Conservation (phyloP, 495 filamentous ascomycete genomes). For the Elasticomyces elasticus region DNA sequence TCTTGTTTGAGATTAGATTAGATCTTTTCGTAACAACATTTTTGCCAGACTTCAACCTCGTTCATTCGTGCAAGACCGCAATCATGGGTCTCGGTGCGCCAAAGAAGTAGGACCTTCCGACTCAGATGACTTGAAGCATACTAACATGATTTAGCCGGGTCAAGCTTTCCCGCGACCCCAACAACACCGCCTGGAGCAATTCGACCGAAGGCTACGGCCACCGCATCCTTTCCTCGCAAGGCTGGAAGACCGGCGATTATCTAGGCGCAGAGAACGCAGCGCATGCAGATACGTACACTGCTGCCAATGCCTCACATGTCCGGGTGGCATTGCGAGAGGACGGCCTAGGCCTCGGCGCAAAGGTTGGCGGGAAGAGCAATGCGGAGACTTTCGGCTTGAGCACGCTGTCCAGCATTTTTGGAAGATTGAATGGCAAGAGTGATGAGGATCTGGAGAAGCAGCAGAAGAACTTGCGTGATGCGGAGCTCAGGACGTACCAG, state of each 20-base stretch:
- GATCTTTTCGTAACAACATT: neutral
- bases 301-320: constrained; percentile 67
- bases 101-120: constrained; percentile 15
- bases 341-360: constrained; percentile 77
- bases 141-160: constrained; percentile 48
- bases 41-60: neutral
- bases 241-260: constrained; percentile 76
- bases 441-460: constrained; percentile 58
- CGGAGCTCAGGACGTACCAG: constrained; percentile 56
- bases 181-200: constrained; percentile 83
- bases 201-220: constrained; percentile 77
- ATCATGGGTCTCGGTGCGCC: constrained; percentile 22
- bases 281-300: constrained; percentile 64
- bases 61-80: neutral
- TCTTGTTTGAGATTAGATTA: neutral
- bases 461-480: constrained; percentile 47
- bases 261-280: constrained; percentile 64
- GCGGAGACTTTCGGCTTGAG: constrained; percentile 73
- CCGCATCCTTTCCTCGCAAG: constrained; percentile 71
- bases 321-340: constrained; percentile 76
- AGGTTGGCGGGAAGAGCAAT: constrained; percentile 42
- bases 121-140: neutral
- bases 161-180: constrained; percentile 80
- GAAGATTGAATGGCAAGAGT: constrained; percentile 78
- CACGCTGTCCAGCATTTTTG: constrained; percentile 72